phyloP scores from a whole-genome alignment of 768 basidiomycete genomes.

The Tricholoma saponaceum region DNA sequence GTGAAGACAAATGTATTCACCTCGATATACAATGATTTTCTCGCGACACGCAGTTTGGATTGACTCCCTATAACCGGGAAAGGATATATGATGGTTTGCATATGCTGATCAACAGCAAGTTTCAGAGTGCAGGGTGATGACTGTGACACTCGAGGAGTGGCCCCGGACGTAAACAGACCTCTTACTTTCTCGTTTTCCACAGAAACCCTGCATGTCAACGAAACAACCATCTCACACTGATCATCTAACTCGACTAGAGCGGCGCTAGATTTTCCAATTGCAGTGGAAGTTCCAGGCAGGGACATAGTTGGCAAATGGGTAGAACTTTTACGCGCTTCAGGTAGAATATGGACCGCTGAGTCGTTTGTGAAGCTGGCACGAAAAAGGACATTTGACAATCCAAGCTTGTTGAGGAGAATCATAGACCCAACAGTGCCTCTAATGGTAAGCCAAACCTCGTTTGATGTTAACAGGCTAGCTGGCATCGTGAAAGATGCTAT shows the following conservation, averaged over 20 bases:
- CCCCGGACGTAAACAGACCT: constrained; percentile 12
- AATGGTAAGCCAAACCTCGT: too few relatives aligned
- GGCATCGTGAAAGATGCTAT: constrained; percentile 26
- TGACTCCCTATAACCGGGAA: constrained; percentile 37
- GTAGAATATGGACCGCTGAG: constrained; percentile 22
- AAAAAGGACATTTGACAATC: constrained; percentile 22
- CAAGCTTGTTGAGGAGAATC: constrained; percentile 16
- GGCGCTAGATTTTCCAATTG: constrained; percentile 15
- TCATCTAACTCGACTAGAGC: constrained; percentile 20
- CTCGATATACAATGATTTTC: constrained; percentile 51
- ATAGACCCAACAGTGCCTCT: constrained; percentile 18
- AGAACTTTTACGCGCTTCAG: constrained; percentile 10
- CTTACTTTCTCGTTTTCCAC: constrained; percentile 12
- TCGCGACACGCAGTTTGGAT: constrained; percentile 42
- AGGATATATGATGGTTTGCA: constrained; percentile 27
- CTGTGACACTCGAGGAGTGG: constrained; percentile 8
- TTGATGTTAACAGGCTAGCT: constrained; percentile 17
- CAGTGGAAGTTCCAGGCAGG: background rate
- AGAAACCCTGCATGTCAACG: constrained; percentile 11
- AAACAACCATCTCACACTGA: constrained; percentile 19
- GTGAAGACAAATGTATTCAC: constrained; percentile 19
- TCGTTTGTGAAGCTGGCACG: constrained; percentile 23
- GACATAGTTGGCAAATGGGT: background rate
- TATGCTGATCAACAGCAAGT: constrained; percentile 2
- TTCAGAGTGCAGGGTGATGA: constrained; percentile 7